Base-by-base conservation (phyloP, 192 early-diverging fungal species). In the Obelidium mucronatum region DNA sequence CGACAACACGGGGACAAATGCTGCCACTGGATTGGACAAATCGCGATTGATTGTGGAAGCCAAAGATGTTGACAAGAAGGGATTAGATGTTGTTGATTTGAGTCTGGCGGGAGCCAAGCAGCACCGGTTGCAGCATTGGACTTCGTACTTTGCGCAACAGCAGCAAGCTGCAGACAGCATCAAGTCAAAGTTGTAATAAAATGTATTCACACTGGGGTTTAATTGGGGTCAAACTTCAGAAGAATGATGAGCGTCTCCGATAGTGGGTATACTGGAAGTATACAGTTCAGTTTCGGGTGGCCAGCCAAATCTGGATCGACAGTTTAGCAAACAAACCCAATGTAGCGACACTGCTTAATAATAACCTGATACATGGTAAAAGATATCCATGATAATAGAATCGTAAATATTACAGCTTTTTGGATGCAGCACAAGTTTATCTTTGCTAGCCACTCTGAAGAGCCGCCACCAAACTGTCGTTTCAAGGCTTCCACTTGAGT, bases 71-170 rank as follows among this genome's bases (percentile, higher is more conserved):
- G n/a, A n/a, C n/a, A 39, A 60, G 34, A 30, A 42, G 17, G 79
- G 67, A 35, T 42, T 77, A 42, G 56, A 31, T n/a, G 42, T 22
- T 5, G 78, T 82, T 3, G 78, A 82, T 53, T 72, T 82, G 73
- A 24, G 28, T 22, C 24, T 63, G 54, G 77, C 81, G 24, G 67
- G 48, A 17, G 42, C 33, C n/a, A 82, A 82, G 67, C 56, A 54
- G 42, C 67, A 73, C 19, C 58, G 81, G 19, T 59, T 82, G 19
- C 44, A 81, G 26, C 8, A 15, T 17, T 81, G 80, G 80, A 61
- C 54, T 13, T 58, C 69, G 8, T 72, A 72, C 36, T 72, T 72
- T 26, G 69, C 48, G 11, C 4, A 36, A 19, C 17, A n/a, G n/a
- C n/a, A n/a, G 28, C 11, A 24, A 59, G 56, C 11, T 11, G 63